phyloP scores from a whole-genome alignment of 176 grass and related monocot genomes.

The Aegilops sharonensis region DNA sequence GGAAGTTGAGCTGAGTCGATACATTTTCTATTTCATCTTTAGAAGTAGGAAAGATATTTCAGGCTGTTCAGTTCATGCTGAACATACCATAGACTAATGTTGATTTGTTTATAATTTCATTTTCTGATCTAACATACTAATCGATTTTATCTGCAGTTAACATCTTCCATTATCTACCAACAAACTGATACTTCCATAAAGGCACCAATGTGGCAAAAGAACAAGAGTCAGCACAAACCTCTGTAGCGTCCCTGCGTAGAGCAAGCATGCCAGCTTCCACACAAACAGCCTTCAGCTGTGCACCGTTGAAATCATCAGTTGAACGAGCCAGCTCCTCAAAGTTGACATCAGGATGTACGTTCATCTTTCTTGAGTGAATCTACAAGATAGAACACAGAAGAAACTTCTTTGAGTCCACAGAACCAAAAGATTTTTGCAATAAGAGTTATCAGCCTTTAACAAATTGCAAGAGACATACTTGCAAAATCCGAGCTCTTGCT shows the following conservation, averaged over 20 bases:
- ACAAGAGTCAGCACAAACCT: constrained; percentile 41
- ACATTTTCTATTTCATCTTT: too few relatives aligned
- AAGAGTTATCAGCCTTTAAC: not conserved
- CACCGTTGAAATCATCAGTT: constrained; percentile 89
- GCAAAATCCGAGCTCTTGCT: constrained; percentile 72
- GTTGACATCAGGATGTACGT: constrained; percentile 86
- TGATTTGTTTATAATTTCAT: not conserved
- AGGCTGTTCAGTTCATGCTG: not conserved
- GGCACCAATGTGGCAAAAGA: not conserved
- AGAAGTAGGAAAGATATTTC: not conserved
- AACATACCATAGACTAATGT: not conserved
- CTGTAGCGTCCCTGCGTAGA: constrained; percentile 85
- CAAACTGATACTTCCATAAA: not conserved
- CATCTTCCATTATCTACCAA: not conserved
- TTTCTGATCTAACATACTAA: not conserved
- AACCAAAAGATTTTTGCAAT: not conserved
- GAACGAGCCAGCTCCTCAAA: constrained; percentile 88
- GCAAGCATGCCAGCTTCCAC: constrained; percentile 96
- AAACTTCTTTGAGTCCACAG: constrained; percentile 5
- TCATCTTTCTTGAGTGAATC: constrained; percentile 98
- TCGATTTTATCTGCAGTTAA: not conserved
- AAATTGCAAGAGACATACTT: constrained; percentile 37
- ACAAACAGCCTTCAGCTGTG: constrained; percentile 92
- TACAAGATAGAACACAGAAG: constrained; percentile 22
- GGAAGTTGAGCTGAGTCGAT: too few relatives aligned